Base-by-base conservation (phyloP, 495 filamentous ascomycete species). In the Neurospora sp. region DNA sequence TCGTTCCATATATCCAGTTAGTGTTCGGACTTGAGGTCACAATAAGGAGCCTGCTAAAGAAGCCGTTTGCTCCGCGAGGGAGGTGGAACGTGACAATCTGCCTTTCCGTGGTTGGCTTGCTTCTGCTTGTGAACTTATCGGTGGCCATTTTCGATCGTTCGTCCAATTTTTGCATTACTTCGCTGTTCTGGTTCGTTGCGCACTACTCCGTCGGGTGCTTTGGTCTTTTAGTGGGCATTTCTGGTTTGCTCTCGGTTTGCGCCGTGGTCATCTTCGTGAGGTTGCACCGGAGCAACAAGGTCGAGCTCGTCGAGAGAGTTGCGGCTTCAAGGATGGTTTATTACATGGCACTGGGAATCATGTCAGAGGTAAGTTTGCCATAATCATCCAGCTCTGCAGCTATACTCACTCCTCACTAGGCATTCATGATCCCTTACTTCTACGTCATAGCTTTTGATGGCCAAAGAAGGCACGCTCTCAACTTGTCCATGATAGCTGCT, bases 131-230 rank as follows among this genome's bases (percentile, higher is more conserved):
- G 39, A 85, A 82, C 73, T 84, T 84, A 69, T 80, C 84, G 39
- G 79, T 86, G 38, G 83, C 84, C 54, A 73, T 79, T 71, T 83
- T 85, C 70, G 78, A 85, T 40, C 81, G 77, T 2, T 77, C 84
- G 21, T 76, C 78, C 15, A 78, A 81, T 54, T 78, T 84, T 45
- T 86, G 85, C 75, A 79, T 85, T 66, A 81, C 81, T 69, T 85
- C 85, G 21, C 82, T 86, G 17, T 86, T 86, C 74, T 86, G 83
- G 84, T 86, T 86, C 70, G 81, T 85, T 38, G 78, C 81, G n/a
- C 82, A 81, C 72, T 86, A 83, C 73, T 78, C 82, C 10, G 72
- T 77, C 62, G 80, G 80, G 5, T 84, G 82, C 69, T 85, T 85
- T 59, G 79, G 74, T 5, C 69, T 85, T 4, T 72, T 86, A 11